Percentiles rank a stretch among this genome's conserved stretches.
Evolutionary conservation across 2,329 filamentous ascomycete genomes (phyloP).

Genomic region (Alternaria burnsii): DNA sequence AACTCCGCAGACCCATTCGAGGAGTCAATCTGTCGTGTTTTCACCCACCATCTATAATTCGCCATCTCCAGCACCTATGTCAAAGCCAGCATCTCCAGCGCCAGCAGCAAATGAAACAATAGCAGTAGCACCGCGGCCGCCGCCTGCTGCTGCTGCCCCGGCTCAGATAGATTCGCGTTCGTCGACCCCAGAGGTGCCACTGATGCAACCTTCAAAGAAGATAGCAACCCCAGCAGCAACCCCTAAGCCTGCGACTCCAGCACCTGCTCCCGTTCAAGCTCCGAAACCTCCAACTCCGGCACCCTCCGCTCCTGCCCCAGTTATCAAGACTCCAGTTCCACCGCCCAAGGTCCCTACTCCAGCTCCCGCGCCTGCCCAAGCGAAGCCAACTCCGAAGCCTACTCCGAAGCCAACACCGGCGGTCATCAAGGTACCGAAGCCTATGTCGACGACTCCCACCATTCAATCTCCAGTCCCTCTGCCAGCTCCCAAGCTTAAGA

Average conservation of each 20-base stretch:
- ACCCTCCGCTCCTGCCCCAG: not conserved
- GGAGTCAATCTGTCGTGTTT: conserved; percentile 23
- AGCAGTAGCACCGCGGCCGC: not conserved
- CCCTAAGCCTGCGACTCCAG: conserved; percentile 16
- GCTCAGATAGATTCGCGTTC: conserved; percentile 25
- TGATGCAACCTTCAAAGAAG: conserved; percentile 28
- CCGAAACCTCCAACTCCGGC: not conserved
- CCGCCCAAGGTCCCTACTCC: conserved; percentile 15
- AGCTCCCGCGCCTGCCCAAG: conserved; percentile 16
- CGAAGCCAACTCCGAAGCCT: conserved; percentile 17
- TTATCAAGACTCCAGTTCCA: conserved; percentile 7
- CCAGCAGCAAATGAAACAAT: not conserved
- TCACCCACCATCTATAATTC: conserved; percentile 29
- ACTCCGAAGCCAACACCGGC: conserved; percentile 18
- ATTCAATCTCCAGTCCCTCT: conserved; percentile 37
- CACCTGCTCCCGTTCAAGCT: conserved; percentile 1
- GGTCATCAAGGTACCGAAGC: conserved; percentile 26
- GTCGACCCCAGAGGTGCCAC: conserved; percentile 29
- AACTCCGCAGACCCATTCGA: conserved; percentile 15
- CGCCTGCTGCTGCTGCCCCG: conserved; percentile 11
- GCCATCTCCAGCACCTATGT: conserved; percentile 25
- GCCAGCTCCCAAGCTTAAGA: conserved; percentile 39
- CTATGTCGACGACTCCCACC: conserved; percentile 30
- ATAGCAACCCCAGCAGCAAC: conserved; percentile 28
- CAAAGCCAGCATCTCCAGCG: conserved; percentile 28